Base-by-base conservation (phyloP, 257 asterid species). In the Pogostemon cablin region DNA sequence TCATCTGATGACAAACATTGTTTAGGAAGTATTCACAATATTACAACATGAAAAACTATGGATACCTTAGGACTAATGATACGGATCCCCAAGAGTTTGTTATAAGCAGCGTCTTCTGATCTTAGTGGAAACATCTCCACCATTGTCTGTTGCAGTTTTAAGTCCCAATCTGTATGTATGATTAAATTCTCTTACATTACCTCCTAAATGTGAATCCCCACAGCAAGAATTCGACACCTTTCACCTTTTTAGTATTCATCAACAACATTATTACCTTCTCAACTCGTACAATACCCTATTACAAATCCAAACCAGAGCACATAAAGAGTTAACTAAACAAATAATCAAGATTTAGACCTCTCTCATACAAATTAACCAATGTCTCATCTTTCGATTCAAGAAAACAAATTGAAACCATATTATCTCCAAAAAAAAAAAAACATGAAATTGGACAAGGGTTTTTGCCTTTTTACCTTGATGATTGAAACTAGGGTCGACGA, bases 401-500 rank as follows among this genome's bases (percentile, higher is more conserved):
- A 68, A 32, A 32, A 8, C 57, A 54, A 48, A 49, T 43, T 9
- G 0, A 20, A 68, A 17, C 67, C 17, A 46, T 9, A 32, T 48
- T 56, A 38, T 57, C 62, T 72, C 50, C 44, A 52, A 38, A 42
- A 9, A 39, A 3, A 15, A 35, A 77, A 70, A 63, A 4, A n/a
- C 4, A 49, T 15, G 0, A 7, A 12, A 5, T 48, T 48, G 32
- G 25, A 0, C 25, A 20, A 20, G 62, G 20, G 11, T 0, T 15
- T 63, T 70, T 60, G 10, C 56, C 20, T 9, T 20, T 9, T 69
- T 63, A 90, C 98, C 98, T 78, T 93, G 97, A 83, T 93, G 98
- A 80, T 93, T 90, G 85, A 93, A 93, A 75, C 95, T 93, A n/a
- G 98, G 98, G 84, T 93, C 98, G 0, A 90, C 75, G 68, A 90